Percentiles rank a stretch among this genome's conserved stretches.
Conservation (phyloP, 805 yeast species). For the Ascoidea asiatica region DNA sequence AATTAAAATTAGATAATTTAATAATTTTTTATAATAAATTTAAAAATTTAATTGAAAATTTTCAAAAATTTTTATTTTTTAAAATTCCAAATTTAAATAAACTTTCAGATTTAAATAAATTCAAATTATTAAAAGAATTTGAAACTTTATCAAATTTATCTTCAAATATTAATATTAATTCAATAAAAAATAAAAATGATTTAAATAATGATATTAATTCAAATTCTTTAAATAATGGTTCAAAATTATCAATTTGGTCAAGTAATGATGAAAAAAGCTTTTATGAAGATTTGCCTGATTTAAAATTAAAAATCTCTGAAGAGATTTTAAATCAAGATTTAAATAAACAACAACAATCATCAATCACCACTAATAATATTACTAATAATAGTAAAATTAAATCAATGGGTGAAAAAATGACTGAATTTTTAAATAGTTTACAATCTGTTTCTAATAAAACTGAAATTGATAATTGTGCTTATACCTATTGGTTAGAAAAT, state of each 20-base stretch:
- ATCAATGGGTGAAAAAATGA: conserved; percentile 23
- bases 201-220: conserved; percentile 7
- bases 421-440: conserved; percentile 27
- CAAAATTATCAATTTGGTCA: conserved; percentile 35
- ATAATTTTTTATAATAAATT: conserved; percentile 1
- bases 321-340: conserved; percentile 10
- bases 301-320: conserved; percentile 21
- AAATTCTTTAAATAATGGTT: conserved; percentile 6
- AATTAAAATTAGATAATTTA: conserved; percentile 11
- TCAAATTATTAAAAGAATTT: conserved; percentile 1
- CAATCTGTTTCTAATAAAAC: conserved; percentile 29
- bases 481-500: conserved; percentile 31
- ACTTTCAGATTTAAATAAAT: conserved; percentile 1
- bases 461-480: conserved; percentile 35
- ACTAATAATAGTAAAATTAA: conserved; percentile 10
- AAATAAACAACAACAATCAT: conserved; percentile 2
- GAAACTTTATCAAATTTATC: background rate
- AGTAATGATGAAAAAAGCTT: conserved; percentile 51
- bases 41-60: background rate
- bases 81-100: conserved; percentile 12
- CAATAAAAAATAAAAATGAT: conserved; percentile 3
- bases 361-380: conserved; percentile 1
- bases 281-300: conserved; percentile 40
- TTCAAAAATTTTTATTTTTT: too few species aligned
- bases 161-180: too few species aligned